Evolutionary conservation across 2,329 filamentous ascomycete genomes (phyloP), one percentile per base, ranked within the genome.

Genomic region (Drechslera avenae): DNA sequence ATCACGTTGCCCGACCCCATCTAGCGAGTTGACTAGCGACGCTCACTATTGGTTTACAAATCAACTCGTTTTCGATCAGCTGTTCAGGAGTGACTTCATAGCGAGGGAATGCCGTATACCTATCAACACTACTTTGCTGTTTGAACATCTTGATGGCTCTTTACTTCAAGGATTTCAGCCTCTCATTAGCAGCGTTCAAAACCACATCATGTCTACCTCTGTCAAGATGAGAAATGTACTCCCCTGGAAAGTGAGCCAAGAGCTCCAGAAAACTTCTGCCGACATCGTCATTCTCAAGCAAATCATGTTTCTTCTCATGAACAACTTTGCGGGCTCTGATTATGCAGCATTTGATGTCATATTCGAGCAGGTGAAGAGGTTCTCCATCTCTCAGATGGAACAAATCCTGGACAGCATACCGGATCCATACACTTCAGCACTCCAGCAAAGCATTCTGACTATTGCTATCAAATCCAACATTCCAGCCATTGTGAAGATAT

Each of bases 371-470:
- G 36, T 55, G 16, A 39, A 30, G 9, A 21, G 26, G 5, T 51
- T 51, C 28, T 28, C 47, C 13, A 9, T 45, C 5, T 10, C 33
- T 7, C 52, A 55, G 31, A 40, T 51, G 39, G 28, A 47, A 23
- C 17, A 40, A 2, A 32, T 55, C 6, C 14, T 55, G n/a, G 9
- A 55, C 9, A 17, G 35, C 2, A 9, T 51, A 14, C 52, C 52
- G 3, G n/a, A 31, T 5, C 47, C 52, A 5, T 55, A 47, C 16
- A 17, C 39, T 1, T 17, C 32, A 14, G 47, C 52, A 26, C 32
- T 51, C 14, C 32, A 51, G 26, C 52, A 54, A 40, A 55, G 43
- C 30, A 47, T 55, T 16, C 31, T 51, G 8, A 55, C 47, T 7
- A 51, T 55, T 17, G 42, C 52, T 3, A 55, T 55, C 33, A 47